These are phyloP conservation scores for Conticribra guillardii DNA, from an alignment of 108 stramenopile species.

Conservation along the genomic window DNA sequence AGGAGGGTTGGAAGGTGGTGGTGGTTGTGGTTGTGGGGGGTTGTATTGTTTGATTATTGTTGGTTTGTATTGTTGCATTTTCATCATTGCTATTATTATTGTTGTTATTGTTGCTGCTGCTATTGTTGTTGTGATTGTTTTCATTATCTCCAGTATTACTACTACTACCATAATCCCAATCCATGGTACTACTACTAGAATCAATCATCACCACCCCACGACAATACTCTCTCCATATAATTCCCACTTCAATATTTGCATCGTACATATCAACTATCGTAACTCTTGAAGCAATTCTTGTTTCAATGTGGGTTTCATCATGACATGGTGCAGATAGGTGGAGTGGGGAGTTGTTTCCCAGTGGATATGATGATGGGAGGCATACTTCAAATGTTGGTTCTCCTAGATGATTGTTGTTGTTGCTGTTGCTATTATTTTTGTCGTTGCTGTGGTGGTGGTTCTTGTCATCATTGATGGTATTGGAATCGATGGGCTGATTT, in stretches of 20 bases:
- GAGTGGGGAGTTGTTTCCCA: constrained; percentile 28
- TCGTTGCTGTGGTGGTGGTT: neutral
- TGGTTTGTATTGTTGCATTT: constrained; percentile 11
- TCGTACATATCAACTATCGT: constrained; percentile 52
- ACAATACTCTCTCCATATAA: constrained; percentile 68
- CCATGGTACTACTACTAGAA: neutral
- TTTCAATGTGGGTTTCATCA: constrained; percentile 37
- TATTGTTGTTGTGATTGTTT: too few species aligned
- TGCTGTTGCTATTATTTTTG: neutral
- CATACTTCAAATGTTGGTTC: constrained; percentile 41
- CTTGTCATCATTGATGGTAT: neutral
- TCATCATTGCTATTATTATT: constrained; percentile 1
- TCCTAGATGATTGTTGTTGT: constrained; percentile 7
- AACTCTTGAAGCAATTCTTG: constrained; percentile 36
- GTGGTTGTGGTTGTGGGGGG: neutral
- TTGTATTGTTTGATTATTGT: constrained; percentile 4
- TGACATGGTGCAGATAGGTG: constrained; percentile 46
- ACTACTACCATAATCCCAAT: neutral
- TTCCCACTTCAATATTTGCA: constrained; percentile 47
- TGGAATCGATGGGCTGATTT: neutral
- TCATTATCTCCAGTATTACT: too few species aligned
- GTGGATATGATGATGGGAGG: constrained; percentile 45
- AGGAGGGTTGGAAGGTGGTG: constrained; percentile 47
- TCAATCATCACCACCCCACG: constrained; percentile 29
- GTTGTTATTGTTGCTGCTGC: neutral